Evolutionary conservation across 2,329 filamentous ascomycete genomes (phyloP).

Genomic region (Thielaviopsis euricoi): DNA sequence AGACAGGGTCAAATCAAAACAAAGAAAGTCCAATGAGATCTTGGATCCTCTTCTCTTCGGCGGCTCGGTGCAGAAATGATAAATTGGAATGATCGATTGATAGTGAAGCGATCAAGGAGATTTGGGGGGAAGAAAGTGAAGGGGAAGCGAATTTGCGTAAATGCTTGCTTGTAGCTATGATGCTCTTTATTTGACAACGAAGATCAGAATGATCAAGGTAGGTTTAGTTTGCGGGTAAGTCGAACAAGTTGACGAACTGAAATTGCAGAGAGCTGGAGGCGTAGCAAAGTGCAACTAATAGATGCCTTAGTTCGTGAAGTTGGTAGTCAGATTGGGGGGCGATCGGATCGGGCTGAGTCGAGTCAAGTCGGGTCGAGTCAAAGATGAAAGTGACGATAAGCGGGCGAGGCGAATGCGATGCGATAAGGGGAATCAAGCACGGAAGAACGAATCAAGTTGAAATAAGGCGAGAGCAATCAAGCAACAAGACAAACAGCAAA

Average conservation of each 20-base stretch:
- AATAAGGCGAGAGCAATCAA: conserved; percentile 13
- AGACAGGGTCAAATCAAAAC: conserved; percentile 13
- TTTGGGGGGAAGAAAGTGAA: conserved; percentile 11
- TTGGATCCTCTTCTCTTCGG: not conserved
- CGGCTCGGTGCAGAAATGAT: not conserved
- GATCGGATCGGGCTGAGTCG: too few species aligned
- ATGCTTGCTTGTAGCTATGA: not conserved
- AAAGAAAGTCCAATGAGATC: conserved; percentile 3
- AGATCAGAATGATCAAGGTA: not conserved
- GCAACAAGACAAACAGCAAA: conserved; percentile 14
- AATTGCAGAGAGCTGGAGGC: not conserved
- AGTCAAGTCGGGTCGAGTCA: not conserved
- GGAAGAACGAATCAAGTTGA: conserved; percentile 19
- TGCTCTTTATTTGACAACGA: not conserved
- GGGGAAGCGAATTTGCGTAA: conserved; percentile 9
- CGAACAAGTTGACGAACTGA: not conserved
- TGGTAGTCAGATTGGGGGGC: not conserved
- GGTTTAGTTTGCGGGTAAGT: not conserved
- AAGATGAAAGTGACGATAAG: not conserved
- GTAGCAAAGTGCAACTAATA: not conserved
- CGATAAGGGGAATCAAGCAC: conserved; percentile 19
- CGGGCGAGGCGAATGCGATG: not conserved
- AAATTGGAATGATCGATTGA: not conserved
- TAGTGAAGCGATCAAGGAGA: not conserved
- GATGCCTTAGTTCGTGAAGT: not conserved